phyloP scores from a whole-genome alignment of 306 rosid genomes.

The Carpinus fangiana region DNA sequence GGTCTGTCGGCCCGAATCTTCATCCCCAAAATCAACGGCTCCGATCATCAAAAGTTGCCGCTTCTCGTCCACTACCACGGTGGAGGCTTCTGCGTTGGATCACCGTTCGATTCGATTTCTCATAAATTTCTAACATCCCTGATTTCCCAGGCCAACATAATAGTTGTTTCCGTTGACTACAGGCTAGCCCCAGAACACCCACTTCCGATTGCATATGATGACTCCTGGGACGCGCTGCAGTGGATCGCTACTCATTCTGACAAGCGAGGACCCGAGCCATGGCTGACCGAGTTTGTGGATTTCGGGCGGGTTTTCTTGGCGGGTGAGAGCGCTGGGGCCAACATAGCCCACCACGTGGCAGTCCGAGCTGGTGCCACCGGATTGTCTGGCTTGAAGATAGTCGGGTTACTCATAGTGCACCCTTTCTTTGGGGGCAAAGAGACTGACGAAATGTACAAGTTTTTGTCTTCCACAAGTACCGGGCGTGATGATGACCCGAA shows the following conservation, averaged over 20 bases:
- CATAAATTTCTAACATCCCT: too few species aligned
- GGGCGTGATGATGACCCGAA: too few species aligned
- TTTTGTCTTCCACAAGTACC: too few species aligned
- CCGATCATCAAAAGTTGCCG: slow-evolving; percentile 27
- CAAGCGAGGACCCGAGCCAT: slow-evolving; percentile 27
- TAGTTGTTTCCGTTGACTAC: slow-evolving; percentile 32
- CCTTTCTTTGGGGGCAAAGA: slow-evolving; percentile 22
- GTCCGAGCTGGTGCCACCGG: slow-evolving; percentile 18
- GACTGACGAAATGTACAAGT: slow-evolving; percentile 3
- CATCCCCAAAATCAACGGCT: too few species aligned
- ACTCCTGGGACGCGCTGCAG: slow-evolving; percentile 26
- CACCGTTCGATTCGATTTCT: too few species aligned
- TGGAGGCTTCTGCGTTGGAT: slow-evolving; percentile 34
- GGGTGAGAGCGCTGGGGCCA: slow-evolving; percentile 37
- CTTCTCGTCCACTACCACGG: slow-evolving; percentile 38
- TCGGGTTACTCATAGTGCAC: slow-evolving; percentile 20
- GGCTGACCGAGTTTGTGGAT: slow-evolving; percentile 25
- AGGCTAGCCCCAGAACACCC: slow-evolving; percentile 35
- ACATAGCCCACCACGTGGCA: slow-evolving; percentile 28
- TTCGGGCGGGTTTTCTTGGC: slow-evolving; percentile 26
- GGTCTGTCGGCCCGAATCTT: too few species aligned
- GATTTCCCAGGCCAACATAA: too few species aligned
- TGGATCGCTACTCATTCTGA: slow-evolving; percentile 23
- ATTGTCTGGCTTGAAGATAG: slow-evolving; percentile 8
- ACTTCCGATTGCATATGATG: slow-evolving; percentile 30